phyloP scores from a whole-genome alignment of 495 filamentous ascomycete genomes.

The Lineolata rhizophorae region DNA sequence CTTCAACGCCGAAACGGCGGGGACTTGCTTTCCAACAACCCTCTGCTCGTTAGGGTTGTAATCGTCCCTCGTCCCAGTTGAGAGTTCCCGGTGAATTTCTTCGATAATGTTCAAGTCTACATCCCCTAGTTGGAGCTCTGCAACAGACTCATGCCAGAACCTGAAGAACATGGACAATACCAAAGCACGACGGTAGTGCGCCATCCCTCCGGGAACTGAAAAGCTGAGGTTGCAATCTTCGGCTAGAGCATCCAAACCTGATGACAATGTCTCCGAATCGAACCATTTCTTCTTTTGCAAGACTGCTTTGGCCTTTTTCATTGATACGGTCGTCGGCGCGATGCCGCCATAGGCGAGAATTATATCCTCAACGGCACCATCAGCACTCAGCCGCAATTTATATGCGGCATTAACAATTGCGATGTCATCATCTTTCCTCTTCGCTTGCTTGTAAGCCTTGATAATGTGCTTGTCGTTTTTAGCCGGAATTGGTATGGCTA shows the following conservation, averaged over 20 bases:
- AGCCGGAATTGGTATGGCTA: conserved; percentile 7
- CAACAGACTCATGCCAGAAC: conserved; percentile 11
- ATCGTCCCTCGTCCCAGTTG: conserved; percentile 30
- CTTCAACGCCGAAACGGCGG: conserved; percentile 21
- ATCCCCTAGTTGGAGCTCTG: conserved; percentile 17
- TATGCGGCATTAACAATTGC: conserved; percentile 10
- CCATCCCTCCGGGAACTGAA: conserved; percentile 11
- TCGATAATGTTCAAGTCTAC: conserved; percentile 30
- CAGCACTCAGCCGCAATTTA: conserved; percentile 3
- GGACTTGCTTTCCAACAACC: conserved; percentile 22
- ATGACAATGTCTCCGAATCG: conserved; percentile 4
- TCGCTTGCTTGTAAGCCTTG: conserved; percentile 12
- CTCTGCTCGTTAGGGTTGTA: conserved; percentile 21
- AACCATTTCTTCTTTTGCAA: conserved; percentile 8
- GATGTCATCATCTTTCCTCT: conserved; percentile 13
- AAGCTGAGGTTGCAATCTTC: conserved; percentile 8
- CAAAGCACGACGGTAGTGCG: conserved; percentile 8
- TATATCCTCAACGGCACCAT: conserved; percentile 6
- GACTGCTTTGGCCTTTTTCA: conserved; percentile 2
- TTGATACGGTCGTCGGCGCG: conserved; percentile 7
- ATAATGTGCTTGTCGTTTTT: conserved; percentile 3
- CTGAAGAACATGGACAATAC: conserved; percentile 11
- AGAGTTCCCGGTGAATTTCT: conserved; percentile 40
- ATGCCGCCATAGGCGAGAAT: conserved; percentile 10
- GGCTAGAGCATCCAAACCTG: conserved; percentile 2